Conservation (phyloP, 202 grass and related monocot species). For the Hordeum pubiflorum region DNA sequence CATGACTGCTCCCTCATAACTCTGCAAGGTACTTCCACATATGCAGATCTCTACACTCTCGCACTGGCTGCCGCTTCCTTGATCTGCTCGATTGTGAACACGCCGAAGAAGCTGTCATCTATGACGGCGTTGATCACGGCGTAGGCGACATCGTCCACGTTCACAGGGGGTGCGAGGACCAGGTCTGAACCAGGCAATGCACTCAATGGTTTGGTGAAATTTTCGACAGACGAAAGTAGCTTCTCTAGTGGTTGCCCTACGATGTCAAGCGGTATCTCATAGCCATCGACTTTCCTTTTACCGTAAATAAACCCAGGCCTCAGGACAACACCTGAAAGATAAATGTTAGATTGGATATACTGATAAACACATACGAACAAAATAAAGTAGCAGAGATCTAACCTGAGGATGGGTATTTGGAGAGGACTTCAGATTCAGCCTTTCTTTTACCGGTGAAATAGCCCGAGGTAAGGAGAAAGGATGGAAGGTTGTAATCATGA, state of each 20-base stretch:
- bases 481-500: conserved; percentile 92
- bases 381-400: not conserved
- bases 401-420: conserved; percentile 90
- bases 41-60: conserved; percentile 27
- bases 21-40: not conserved
- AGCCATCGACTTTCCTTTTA: conserved; percentile 83
- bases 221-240: conserved; percentile 57
- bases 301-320: conserved; percentile 94
- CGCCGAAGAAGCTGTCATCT: conserved; percentile 77
- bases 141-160: conserved; percentile 83
- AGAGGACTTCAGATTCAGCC: conserved; percentile 91
- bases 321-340: conserved; percentile 68
- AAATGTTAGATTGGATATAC: not conserved
- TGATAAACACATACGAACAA: not conserved
- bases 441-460: conserved; percentile 93
- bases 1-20: not conserved
- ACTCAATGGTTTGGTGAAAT: conserved; percentile 73
- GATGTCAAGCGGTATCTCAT: conserved; percentile 71
- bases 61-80: conserved; percentile 83
- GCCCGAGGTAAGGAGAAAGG: conserved; percentile 64
- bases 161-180: conserved; percentile 72
- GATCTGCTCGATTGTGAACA: conserved; percentile 96
- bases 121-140: conserved; percentile 62
- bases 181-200: conserved; percentile 85
- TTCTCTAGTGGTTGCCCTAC: conserved; percentile 79